Conservation (phyloP, 768 basidiomycete species). For the Boletus sensibilis region DNA sequence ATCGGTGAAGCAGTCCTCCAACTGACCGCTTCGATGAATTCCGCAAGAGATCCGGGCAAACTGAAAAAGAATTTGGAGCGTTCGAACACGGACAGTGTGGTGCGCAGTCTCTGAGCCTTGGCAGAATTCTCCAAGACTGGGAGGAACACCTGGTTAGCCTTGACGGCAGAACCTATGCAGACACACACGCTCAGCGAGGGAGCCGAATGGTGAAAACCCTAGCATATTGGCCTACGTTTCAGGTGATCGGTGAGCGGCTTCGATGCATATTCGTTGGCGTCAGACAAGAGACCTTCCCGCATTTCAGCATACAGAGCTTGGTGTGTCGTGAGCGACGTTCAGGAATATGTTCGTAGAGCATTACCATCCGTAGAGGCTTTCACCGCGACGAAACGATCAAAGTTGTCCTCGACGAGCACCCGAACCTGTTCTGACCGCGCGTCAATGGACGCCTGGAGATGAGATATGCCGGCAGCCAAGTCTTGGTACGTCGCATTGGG, state of each 20-base stretch:
- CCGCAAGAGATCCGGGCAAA: conserved; percentile 86
- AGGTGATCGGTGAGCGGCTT: conserved; percentile 79
- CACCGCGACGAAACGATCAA: conserved; percentile 95
- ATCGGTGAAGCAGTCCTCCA: not conserved
- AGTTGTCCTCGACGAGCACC: conserved; percentile 94
- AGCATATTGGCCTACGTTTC: conserved; percentile 57
- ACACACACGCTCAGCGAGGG: conserved; percentile 4
- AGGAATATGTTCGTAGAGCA: conserved; percentile 15
- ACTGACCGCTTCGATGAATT: conserved; percentile 84
- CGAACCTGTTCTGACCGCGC: conserved; percentile 92
- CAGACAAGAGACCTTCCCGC: conserved; percentile 81
- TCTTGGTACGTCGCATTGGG: conserved; percentile 96
- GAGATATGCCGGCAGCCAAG: conserved; percentile 71
- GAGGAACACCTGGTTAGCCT: conserved; percentile 93
- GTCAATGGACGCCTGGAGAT: conserved; percentile 79
- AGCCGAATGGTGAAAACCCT: not conserved
- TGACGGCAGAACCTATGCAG: conserved; percentile 74
- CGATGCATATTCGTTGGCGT: conserved; percentile 78
- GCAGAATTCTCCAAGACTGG: conserved; percentile 94
- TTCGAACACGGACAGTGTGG: conserved; percentile 93
- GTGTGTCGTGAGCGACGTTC: not conserved
- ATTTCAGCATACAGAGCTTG: conserved; percentile 88
- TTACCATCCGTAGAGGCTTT: conserved; percentile 94
- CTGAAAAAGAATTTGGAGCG: conserved; percentile 98
- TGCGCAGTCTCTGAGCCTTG: conserved; percentile 89